These are phyloP conservation scores for Gaertneriomyces sp. DNA, from an alignment of 192 early-diverging fungal species.

Conservation along the genomic window DNA sequence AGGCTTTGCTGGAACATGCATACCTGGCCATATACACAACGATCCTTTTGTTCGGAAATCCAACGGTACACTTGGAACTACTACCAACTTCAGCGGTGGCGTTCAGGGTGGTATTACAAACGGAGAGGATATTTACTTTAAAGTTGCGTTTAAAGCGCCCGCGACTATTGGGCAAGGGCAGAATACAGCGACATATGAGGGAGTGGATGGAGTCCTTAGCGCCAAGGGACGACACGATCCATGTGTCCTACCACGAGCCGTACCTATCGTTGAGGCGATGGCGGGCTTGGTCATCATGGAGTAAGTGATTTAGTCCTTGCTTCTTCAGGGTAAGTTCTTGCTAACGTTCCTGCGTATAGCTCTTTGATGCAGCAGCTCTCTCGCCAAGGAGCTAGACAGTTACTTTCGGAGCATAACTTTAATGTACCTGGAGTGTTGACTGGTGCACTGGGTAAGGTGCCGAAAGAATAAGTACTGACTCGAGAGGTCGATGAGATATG, in stretches of 20 bases:
- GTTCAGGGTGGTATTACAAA: slow-evolving; percentile 98
- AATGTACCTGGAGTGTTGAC: slow-evolving; percentile 35
- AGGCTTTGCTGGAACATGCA: slow-evolving; percentile 83
- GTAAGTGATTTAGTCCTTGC: slow-evolving; percentile 40
- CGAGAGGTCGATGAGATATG: too few species aligned
- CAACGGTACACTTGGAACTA: slow-evolving; percentile 70
- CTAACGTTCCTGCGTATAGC: slow-evolving; percentile 37
- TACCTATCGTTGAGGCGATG: slow-evolving; percentile 98
- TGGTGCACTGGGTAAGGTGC: slow-evolving; percentile 31
- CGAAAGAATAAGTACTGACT: too few species aligned
- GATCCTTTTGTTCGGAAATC: slow-evolving; percentile 76
- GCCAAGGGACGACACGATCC: slow-evolving; percentile 97
- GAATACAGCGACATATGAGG: slow-evolving; percentile 81
- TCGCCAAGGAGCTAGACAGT: slow-evolving; percentile 47
- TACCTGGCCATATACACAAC: slow-evolving; percentile 89
- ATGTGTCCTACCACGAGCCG: slow-evolving; percentile 92
- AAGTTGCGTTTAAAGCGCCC: slow-evolving; percentile 95
- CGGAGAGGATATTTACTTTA: slow-evolving; percentile 94
- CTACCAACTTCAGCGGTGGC: slow-evolving; percentile 93
- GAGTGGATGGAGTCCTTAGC: slow-evolving; percentile 72
- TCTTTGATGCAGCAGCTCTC: slow-evolving; percentile 60
- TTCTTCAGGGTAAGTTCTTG: slow-evolving; percentile 26
- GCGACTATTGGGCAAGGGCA: slow-evolving; percentile 95
- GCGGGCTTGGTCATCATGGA: slow-evolving; percentile 92
- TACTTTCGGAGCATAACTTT: slow-evolving; percentile 42